Percentiles rank a stretch among this genome's conserved stretches.
These are phyloP conservation scores for Huiozyma naganishii DNA, from an alignment of 805 yeast genomes.

Conservation along the genomic window DNA sequence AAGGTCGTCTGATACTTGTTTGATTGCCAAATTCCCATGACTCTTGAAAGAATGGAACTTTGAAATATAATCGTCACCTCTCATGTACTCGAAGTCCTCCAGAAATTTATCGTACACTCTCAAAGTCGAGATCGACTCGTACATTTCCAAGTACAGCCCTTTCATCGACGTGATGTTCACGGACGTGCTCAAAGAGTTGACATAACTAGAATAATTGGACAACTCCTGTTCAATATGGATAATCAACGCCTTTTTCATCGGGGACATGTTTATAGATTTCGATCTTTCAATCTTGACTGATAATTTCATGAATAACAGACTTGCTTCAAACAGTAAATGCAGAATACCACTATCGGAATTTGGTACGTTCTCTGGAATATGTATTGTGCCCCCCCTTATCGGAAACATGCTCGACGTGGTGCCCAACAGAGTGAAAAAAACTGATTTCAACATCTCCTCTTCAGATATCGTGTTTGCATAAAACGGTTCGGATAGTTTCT, in stretches of 20 bases:
- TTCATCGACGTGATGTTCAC: slow-evolving; percentile 23
- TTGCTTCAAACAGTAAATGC: slow-evolving; percentile 57
- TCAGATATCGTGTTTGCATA: slow-evolving; percentile 30
- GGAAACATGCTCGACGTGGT: slow-evolving; percentile 49
- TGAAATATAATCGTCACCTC: slow-evolving; percentile 46
- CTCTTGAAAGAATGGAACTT: slow-evolving; percentile 38
- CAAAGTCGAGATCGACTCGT: slow-evolving; percentile 43
- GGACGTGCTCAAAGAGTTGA: slow-evolving; percentile 36
- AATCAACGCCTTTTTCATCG: slow-evolving; percentile 52
- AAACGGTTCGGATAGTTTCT: slow-evolving; percentile 21
- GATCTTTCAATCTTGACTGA: slow-evolving; percentile 23
- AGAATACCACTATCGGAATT: slow-evolving; percentile 47
- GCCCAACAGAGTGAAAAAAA: slow-evolving; percentile 50
- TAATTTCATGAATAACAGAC: slow-evolving; percentile 48
- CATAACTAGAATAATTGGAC: slow-evolving; percentile 32
- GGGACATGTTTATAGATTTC: slow-evolving; percentile 30
- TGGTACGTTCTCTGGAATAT: slow-evolving; percentile 43
- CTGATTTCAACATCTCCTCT: slow-evolving; percentile 33
- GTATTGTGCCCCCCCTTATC: slow-evolving; percentile 28
- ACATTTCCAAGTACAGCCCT: slow-evolving; percentile 29
- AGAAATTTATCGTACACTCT: slow-evolving; percentile 44
- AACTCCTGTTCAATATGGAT: slow-evolving; percentile 36
- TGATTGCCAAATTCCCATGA: slow-evolving; percentile 55
- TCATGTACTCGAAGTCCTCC: slow-evolving; percentile 22
- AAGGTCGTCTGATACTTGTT: slow-evolving; percentile 33